phyloP scores from a whole-genome alignment of 164 flowering plant genomes.

The Chloranthus sessilifolius region DNA sequence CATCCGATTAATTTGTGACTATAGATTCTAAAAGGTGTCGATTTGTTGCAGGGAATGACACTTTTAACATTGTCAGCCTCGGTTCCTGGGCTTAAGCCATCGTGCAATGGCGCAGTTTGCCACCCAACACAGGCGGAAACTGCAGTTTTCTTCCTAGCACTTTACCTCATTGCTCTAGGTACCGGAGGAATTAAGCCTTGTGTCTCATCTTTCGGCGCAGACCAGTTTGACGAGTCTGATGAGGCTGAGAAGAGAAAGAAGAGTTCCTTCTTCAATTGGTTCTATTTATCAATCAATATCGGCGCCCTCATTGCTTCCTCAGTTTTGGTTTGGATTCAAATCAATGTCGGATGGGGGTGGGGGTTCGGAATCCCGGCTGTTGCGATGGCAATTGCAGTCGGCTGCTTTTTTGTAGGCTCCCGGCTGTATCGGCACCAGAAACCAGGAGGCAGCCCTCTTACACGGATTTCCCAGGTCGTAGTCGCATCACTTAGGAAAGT shows the following conservation, averaged over 20 bases:
- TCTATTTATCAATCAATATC: conserved; percentile 38
- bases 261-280: conserved; percentile 37
- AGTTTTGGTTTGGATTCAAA: conserved; percentile 37
- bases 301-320: conserved; percentile 43
- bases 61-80: conserved; percentile 28
- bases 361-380: conserved; percentile 45
- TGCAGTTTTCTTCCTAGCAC: conserved; percentile 16
- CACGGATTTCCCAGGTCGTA: conserved; percentile 34
- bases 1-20: too few relatives aligned
- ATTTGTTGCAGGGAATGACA: conserved; percentile 36
- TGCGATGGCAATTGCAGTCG: conserved; percentile 36
- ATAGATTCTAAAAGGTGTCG: too few relatives aligned
- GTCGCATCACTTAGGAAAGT: conserved; percentile 33
- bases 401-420: conserved; percentile 30
- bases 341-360: conserved; percentile 40
- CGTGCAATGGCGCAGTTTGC: conserved; percentile 21
- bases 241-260: conserved; percentile 27
- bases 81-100: conserved; percentile 24
- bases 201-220: conserved; percentile 33
- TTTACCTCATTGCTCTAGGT: conserved; percentile 27
- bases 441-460: conserved; percentile 41
- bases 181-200: conserved; percentile 37
- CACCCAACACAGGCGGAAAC: conserved; percentile 12
- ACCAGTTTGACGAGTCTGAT: conserved; percentile 30
- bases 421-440: conserved; percentile 30